A percentile compares a stretch with the other conserved stretches of the same genome.
These are phyloP conservation scores for Hypoxylon cercidicola DNA, from an alignment of 495 filamentous ascomycete species.

Conservation along the genomic window DNA sequence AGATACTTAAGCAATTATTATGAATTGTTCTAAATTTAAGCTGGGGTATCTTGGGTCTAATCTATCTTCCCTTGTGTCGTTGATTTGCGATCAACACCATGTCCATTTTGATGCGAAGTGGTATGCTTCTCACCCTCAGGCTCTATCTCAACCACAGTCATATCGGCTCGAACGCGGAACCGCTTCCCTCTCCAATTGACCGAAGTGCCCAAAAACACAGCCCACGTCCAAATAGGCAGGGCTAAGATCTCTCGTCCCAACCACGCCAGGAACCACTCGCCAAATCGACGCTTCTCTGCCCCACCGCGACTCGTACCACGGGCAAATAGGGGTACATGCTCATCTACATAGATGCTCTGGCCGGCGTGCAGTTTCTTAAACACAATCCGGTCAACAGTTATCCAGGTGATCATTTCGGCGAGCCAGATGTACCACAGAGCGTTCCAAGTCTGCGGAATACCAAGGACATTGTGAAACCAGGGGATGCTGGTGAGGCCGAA, in stretches of 20 bases:
- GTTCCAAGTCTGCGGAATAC: conserved; percentile 73
- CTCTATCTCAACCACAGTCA: conserved; percentile 71
- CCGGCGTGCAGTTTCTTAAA: conserved; percentile 78
- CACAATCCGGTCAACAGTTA: conserved; percentile 74
- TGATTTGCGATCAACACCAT: conserved; percentile 6
- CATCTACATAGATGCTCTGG: conserved; percentile 74
- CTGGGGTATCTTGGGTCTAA: conserved; percentile 34
- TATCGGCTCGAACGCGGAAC: conserved; percentile 86
- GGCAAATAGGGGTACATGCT: conserved; percentile 78
- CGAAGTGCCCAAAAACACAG: conserved; percentile 82
- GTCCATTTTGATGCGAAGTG: conserved; percentile 9
- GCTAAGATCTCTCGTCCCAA: conserved; percentile 83
- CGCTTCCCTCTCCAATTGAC: conserved; percentile 86
- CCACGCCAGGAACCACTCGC: conserved; percentile 85
- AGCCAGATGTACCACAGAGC: conserved; percentile 74
- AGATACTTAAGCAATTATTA: conserved; percentile 9
- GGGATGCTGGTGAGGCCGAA: conserved; percentile 81
- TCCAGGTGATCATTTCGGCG: conserved; percentile 75
- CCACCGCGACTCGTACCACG: conserved; percentile 55
- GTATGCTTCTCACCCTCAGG: conserved; percentile 19
- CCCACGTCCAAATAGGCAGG: conserved; percentile 87
- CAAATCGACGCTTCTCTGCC: conserved; percentile 64
- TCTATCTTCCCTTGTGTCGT: conserved; percentile 41
- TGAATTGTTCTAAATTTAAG: conserved; percentile 22
- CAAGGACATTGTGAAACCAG: conserved; percentile 63